Evolutionary conservation across 495 filamentous ascomycete species (phyloP).

Genomic region (Aspergillus bertholletiae): DNA sequence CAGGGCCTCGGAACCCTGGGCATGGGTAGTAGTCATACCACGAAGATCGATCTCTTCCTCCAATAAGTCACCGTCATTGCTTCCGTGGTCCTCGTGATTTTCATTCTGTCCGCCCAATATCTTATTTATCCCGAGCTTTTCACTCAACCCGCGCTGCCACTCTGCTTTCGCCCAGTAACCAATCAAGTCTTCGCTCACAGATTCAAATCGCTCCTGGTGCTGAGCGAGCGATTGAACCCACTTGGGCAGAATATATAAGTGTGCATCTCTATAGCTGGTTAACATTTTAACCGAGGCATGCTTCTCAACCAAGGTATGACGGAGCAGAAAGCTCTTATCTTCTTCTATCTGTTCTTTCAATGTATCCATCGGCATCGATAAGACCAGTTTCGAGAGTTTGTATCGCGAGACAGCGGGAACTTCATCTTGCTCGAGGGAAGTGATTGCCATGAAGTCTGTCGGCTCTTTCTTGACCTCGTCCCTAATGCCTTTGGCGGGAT

Average conservation of each 20-base stretch:
- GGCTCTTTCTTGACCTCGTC: conserved; percentile 80
- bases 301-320: conserved; percentile 66
- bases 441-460: conserved; percentile 81
- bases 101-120: conserved; percentile 50
- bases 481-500: conserved; percentile 70
- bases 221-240: conserved; percentile 85
- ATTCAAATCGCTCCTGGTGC: conserved; percentile 75
- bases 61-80: conserved; percentile 41
- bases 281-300: conserved; percentile 72
- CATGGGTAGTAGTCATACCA: conserved; percentile 53
- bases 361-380: conserved; percentile 77
- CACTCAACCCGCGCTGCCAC: conserved; percentile 79
- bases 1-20: not conserved
- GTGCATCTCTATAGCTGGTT: conserved; percentile 79
- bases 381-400: conserved; percentile 63
- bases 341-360: conserved; percentile 75
- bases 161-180: conserved; percentile 93
- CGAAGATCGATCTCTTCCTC: conserved; percentile 63
- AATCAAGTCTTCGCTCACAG: conserved; percentile 84
- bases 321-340: conserved; percentile 67
- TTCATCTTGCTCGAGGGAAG: conserved; percentile 54
- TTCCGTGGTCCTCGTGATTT: conserved; percentile 31
- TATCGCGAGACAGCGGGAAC: conserved; percentile 52
- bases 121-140: conserved; percentile 70
- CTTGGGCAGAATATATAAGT: conserved; percentile 87